Evolutionary conservation across 2,329 filamentous ascomycete species (phyloP), one percentile per base, ranked within the genome.

Genomic region (Botrytis galanthina): DNA sequence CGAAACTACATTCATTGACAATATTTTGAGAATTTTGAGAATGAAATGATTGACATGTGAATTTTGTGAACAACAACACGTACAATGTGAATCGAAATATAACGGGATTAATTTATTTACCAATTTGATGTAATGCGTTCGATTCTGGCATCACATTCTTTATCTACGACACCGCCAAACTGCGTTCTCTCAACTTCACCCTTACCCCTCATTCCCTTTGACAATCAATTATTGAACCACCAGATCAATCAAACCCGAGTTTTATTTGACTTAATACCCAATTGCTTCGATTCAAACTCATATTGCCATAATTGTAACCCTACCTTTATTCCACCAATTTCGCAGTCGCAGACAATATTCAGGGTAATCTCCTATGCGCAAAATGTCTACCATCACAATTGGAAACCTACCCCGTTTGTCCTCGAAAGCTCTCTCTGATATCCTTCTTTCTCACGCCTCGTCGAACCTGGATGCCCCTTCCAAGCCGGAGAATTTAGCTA

Each of bases 401-500:
- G 74, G 76, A 14, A 79, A 62, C 26, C 77, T 81, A 6, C 79
- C 80, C 12, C 80, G 80, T 37, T 72, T 82, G 62, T 78, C 79
- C n/a, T 73, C 79, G 4, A 72, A 74, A 44, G 75, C 75, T 18
- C 77, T 82, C 62, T 80, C 79, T 35, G 60, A 77, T 37, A 77
- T 81, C 22, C 64, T 82, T 32, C 78, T 82, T 16, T 75, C 76
- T 10, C 60, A 76, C 46, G 54, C 73, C 5, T 74, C 75, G 26
- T 73, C 77, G 5, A 80, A 80, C 48, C 72, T 80, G 51, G 77
- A 80, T 75, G 70, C 75, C 2, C 59, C 74, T n/a, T 71, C 74
- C n/a, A 57, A 75, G 18, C 75, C 76, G 14, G 70, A 67, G 14
- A 75, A 78, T 42, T 86, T 94, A 73, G 93, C 93, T 16, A 86